Evolutionary conservation across 202 grass and related monocot species (phyloP), one percentile per base, ranked within the genome.

Genomic region (Digitaria exilis): DNA sequence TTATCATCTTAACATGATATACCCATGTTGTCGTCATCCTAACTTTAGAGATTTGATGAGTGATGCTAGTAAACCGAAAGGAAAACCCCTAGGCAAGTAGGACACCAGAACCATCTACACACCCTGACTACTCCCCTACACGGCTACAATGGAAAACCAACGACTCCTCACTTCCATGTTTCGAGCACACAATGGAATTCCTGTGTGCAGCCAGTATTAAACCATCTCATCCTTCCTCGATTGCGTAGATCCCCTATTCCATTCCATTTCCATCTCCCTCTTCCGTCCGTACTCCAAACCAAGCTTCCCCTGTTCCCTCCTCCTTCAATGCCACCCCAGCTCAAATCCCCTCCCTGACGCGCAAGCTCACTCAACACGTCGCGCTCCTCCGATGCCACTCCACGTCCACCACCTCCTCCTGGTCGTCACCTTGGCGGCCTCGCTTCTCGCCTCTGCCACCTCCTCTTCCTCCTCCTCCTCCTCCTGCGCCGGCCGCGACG

Each of bases 321-420:
- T 39, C 25, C 37, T 69, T 77, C 64, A 24, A 54, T 73, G 75
- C 56, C 12, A 6, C 41, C 71, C 2, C 8, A 9, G 57, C 67
- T 25, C 77, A 17, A 62, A 78, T 15, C 62, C 25, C 73, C 51
- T n/a, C 29, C 3, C 8, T 73, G 65, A 84, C 35, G 29, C 16
- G 57, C n/a, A 16, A 44, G n/a, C n/a, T n/a, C n/a, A n/a, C 69
- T 68, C 19, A 55, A 56, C 64, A 80, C 60, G n/a, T 57, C 78
- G 49, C 61, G 52, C 22, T 64, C 55, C 82, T 15, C 55, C 82
- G 49, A 96, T 86, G 84, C 84, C 76, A 34, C 44, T 67, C 76
- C 79, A 52, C 81, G 35, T 22, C 35, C 69, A 26, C 59, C 41
- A 25, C 71, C 73, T 2, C 71, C 39, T 69, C 44, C 37, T 39